Base-by-base conservation (phyloP, 1,284 basidiomycete species). In the Ceratobasidium sp. region DNA sequence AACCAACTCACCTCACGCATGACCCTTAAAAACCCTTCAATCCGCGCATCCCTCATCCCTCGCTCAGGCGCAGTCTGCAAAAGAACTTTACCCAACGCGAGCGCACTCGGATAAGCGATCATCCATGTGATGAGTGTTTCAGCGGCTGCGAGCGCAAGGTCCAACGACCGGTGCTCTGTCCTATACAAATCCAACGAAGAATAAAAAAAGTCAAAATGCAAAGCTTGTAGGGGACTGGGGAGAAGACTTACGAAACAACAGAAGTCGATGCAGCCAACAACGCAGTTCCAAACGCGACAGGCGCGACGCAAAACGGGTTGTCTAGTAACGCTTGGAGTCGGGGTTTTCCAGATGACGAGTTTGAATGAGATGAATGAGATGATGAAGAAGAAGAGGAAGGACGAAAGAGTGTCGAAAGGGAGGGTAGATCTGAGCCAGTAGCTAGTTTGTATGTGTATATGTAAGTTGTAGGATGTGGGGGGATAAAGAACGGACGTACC, bases 21-120 rank as follows among this genome's bases (percentile, higher is more conserved):
- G 0, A 90, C 92, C 9, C 92, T 88, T 79, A 94, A 87, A 81
- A 97, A 93, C 0, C 89, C 87, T 80, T 94, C 92, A 92, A 95
- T 95, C 77, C 91, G 89, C 2, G 59, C 69, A 65, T 88, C 88
- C 1, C 87, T 84, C 1, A 88, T 81, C 0, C 91, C 90, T 26
- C 92, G 86, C 6, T 87, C 85, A 0, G 96, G 96, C 0, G 95
- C 90, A 0, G 96, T 98, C 83, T 98, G 96, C 2, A 98, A 85
- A 0, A 98, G 87, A 0, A 96, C 92, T 10, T 92, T 91, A 2
- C 94, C 96, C 38, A 96, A 92, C 0, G 93, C 89, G 3, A 91
- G 87, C 26, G 92, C 94, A 0, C 95, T 92, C 0, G 91, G 90
- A 83, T 95, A 97, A 0, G 96, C 92, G 40, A 97, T 88, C 59